phyloP scores from a whole-genome alignment of 2,329 filamentous ascomycete species.

The Boeremia lycopersici region DNA sequence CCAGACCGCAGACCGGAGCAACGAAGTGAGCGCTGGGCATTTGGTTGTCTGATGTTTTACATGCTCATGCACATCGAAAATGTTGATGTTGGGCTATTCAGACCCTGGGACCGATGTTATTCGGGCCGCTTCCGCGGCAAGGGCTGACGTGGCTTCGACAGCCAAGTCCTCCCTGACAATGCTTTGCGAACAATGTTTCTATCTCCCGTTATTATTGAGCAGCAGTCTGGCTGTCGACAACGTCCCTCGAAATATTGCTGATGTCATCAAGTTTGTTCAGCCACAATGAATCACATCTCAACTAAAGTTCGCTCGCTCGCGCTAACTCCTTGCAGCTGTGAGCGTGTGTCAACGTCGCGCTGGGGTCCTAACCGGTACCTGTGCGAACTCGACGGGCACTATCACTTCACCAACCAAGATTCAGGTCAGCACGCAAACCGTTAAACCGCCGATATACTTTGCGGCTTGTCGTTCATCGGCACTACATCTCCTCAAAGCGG shows the following conservation, averaged over 20 bases:
- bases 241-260: not conserved
- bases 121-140: conserved; percentile 15
- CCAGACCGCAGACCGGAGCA: not conserved
- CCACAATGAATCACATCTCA: not conserved
- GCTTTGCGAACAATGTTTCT: not conserved
- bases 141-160: conserved; percentile 10
- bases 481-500: conserved; percentile 5
- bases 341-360: conserved; percentile 4
- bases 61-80: conserved; percentile 1
- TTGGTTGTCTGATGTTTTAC: not conserved
- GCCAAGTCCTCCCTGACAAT: not conserved
- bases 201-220: not conserved
- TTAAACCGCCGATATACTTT: conserved; percentile 20
- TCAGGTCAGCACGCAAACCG: conserved; percentile 8
- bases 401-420: conserved; percentile 10
- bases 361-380: conserved; percentile 3
- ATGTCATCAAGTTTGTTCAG: not conserved
- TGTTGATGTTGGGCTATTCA: not conserved
- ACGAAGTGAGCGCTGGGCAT: not conserved
- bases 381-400: conserved; percentile 6
- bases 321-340: not conserved
- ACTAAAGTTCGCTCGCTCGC: not conserved
- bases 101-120: not conserved
- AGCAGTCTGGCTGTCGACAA: not conserved
- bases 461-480: conserved; percentile 5